Evolutionary conservation across 371 early-diverging fungal genomes (phyloP).

Genomic region (Actinomucor elegans): DNA sequence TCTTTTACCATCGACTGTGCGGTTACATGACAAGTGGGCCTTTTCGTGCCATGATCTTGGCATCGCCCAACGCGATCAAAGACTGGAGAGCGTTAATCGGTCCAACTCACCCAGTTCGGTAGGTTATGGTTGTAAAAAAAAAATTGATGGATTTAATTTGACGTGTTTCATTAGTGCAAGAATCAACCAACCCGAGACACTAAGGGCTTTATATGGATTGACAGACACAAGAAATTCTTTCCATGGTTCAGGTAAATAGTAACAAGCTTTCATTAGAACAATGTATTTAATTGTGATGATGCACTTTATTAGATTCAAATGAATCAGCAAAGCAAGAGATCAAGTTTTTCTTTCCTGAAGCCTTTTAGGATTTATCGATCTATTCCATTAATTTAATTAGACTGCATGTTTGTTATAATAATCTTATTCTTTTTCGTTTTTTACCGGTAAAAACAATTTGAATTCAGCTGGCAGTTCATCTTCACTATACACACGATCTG

Average conservation of each 20-base stretch:
- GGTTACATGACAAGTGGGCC: constrained; percentile 75
- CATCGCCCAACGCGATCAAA: constrained; percentile 61
- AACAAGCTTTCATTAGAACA: not conserved
- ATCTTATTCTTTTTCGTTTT: too few species aligned
- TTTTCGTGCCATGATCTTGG: constrained; percentile 58
- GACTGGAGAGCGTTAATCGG: constrained; percentile 68
- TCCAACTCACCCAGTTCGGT: constrained; percentile 60
- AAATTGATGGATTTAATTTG: not conserved
- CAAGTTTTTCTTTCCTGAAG: constrained; percentile 58
- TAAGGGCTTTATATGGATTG: constrained; percentile 75
- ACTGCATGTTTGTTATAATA: not conserved
- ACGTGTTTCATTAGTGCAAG: constrained; percentile 55
- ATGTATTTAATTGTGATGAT: not conserved
- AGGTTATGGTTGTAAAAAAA: not conserved
- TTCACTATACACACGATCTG: constrained; percentile 87
- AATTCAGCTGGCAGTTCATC: constrained; percentile 94
- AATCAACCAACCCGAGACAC: constrained; percentile 54
- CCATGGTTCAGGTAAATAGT: constrained; percentile 12
- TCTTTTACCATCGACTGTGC: constrained; percentile 68
- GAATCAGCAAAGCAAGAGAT: constrained; percentile 60
- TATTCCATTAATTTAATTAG: not conserved
- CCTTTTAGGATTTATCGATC: constrained; percentile 22
- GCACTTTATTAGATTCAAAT: constrained; percentile 64
- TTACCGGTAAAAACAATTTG: constrained; percentile 81
- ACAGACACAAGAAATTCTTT: constrained; percentile 81